Evolutionary conservation across 164 flowering plant species (phyloP).

Genomic region (Liquidambar formosana): DNA sequence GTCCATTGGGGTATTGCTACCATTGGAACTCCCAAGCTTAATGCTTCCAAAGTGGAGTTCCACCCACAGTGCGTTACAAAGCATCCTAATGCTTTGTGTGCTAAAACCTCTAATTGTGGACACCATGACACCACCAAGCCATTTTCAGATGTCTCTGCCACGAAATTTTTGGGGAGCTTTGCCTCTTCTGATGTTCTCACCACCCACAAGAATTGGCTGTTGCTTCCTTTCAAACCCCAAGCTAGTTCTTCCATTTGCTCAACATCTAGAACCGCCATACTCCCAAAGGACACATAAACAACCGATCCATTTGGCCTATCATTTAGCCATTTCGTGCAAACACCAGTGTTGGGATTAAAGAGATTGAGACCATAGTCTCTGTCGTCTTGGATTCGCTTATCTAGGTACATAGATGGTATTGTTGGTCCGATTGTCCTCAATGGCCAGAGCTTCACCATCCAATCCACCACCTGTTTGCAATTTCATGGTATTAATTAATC

Average conservation of each 20-base stretch:
- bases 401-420: no score
- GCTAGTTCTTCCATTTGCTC: constrained; percentile 16
- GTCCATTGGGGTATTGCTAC: no score
- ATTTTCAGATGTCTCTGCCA: neutral
- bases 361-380: constrained; percentile 5
- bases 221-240: neutral
- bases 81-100: no score
- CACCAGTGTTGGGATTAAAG: neutral
- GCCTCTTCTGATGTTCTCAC: neutral
- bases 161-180: neutral
- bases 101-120: neutral
- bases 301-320: neutral
- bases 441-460: no score
- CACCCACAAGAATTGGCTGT: neutral
- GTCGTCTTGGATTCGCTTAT: no score
- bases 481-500: no score
- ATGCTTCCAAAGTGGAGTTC: no score
- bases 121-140: constrained; percentile 9
- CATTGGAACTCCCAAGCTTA: no score
- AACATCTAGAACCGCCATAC: neutral
- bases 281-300: constrained; percentile 15
- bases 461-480: no score
- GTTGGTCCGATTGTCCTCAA: no score
- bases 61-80: no score
- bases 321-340: constrained; percentile 6